phyloP scores from a whole-genome alignment of 306 rosid genomes.

The Citrullus mucosospermus region DNA sequence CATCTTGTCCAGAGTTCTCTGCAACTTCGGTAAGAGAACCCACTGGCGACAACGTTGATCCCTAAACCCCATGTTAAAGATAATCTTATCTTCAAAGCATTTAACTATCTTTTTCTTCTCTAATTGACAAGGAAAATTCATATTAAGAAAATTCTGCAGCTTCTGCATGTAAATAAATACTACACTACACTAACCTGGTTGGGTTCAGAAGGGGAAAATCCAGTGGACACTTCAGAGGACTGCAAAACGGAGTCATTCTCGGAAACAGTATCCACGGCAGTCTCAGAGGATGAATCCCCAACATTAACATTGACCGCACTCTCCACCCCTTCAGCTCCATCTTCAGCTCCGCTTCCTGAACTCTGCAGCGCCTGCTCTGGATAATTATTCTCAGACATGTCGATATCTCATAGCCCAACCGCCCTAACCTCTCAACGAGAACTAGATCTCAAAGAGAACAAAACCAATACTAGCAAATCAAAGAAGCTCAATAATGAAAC shows the following conservation, averaged over 20 bases:
- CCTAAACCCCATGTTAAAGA: neutral
- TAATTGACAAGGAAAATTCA: neutral
- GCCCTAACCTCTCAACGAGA: constrained; percentile 11
- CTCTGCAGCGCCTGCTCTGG: constrained; percentile 14
- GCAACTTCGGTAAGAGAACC: constrained; percentile 11
- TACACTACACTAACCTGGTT: neutral
- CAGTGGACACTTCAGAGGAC: constrained; percentile 14
- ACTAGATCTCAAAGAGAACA: neutral
- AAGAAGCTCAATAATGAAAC: neutral
- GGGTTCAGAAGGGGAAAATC: neutral
- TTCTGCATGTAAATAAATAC: constrained; percentile 23
- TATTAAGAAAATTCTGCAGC: neutral
- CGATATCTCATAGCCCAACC: constrained; percentile 28
- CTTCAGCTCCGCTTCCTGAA: constrained; percentile 8
- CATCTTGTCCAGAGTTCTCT: constrained; percentile 12
- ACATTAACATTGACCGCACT: neutral
- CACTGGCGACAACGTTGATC: constrained; percentile 4
- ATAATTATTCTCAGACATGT: constrained; percentile 47
- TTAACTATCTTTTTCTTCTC: neutral
- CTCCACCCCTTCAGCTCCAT: constrained; percentile 5
- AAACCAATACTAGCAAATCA: neutral
- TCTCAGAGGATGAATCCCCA: constrained; percentile 9
- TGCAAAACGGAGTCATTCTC: neutral
- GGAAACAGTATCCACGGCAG: neutral
- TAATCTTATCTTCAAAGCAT: neutral